Conservation (phyloP, 2,329 filamentous ascomycete species). For the Cryphonectria radicalis region DNA sequence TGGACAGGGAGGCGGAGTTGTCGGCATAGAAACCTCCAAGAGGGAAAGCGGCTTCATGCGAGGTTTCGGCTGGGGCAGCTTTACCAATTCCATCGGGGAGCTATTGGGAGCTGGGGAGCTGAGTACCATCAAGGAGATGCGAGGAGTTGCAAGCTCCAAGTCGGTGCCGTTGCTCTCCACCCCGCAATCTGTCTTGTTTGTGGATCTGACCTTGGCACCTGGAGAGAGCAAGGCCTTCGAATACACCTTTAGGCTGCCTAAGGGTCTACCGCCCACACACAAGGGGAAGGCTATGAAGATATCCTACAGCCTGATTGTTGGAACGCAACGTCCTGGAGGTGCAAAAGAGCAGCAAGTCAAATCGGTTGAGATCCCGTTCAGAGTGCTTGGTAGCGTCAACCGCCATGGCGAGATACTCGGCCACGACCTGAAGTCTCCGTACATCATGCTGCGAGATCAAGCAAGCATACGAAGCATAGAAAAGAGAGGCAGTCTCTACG, state of each 20-base stretch:
- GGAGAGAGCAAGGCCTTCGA: constrained; percentile 88
- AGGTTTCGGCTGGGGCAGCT: constrained; percentile 83
- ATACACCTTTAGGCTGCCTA: constrained; percentile 84
- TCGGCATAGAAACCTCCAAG: constrained; percentile 76
- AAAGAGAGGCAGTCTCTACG: constrained; percentile 34
- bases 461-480: constrained; percentile 66
- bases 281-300: constrained; percentile 94
- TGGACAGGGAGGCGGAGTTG: constrained; percentile 83
- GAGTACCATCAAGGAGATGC: constrained; percentile 95
- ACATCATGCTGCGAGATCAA: constrained; percentile 84
- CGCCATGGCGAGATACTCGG: constrained; percentile 84
- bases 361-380: constrained; percentile 90
- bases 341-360: constrained; percentile 81
- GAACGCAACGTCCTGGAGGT: constrained; percentile 83
- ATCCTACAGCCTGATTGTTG: constrained; percentile 86
- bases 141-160: constrained; percentile 81
- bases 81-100: constrained; percentile 86
- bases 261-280: constrained; percentile 87
- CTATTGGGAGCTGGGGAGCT: constrained; percentile 85
- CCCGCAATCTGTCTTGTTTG: constrained; percentile 93
- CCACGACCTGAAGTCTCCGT: constrained; percentile 93
- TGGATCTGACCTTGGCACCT: constrained; percentile 83
- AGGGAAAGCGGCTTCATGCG: constrained; percentile 80
- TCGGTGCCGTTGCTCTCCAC: constrained; percentile 91
- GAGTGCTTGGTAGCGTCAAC: constrained; percentile 92